Evolutionary conservation across 2,329 filamentous ascomycete genomes (phyloP), one percentile per base, ranked within the genome.

Genomic region (Neocatenulostroma microsporum): DNA sequence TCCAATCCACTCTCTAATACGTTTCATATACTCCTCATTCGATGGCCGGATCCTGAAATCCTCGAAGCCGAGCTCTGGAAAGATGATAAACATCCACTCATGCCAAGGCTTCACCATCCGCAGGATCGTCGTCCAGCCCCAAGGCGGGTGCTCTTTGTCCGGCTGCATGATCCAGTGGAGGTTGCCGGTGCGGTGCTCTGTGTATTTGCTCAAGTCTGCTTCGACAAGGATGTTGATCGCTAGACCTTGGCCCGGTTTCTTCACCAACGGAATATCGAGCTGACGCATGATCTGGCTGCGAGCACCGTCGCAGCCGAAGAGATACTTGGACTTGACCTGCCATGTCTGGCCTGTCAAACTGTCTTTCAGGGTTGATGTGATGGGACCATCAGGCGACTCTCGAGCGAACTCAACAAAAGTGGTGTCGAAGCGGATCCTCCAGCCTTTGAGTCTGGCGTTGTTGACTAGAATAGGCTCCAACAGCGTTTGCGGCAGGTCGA

Each of bases 21-120:
- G 56, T 14, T 57, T 43, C 3, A 67, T 26, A 44, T 69, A 72
- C 47, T 74, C 64, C 7, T 69, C 68, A 1, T 61, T 40, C 0
- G 63, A 62, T 0, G 69, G 67, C 15, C 58, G 39, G n/a, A 63
- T 54, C 4, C 53, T 53, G 8, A 61, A 40, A 32, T 64, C 57
- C 2, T 41, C 38, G 20, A 60, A 56, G 9, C 54, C 47, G 8
- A 51, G 50, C 3, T 60, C 61, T 0, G 70, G 66, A 12, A 77
- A 58, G 8, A 76, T 51, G 34, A 56, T 55, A 34, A 54, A 51
- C 47, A 57, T 51, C 74, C 75, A 80, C 58, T 80, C 72, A 44
- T 70, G 50, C 76, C 76, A 80, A 0, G 75, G 70, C 57, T 71
- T 74, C 4, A 80, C 73, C 74, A 80, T 79, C 13, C 76, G 62